Conservation (phyloP, 768 basidiomycete species). For the Suillus alpinus region DNA sequence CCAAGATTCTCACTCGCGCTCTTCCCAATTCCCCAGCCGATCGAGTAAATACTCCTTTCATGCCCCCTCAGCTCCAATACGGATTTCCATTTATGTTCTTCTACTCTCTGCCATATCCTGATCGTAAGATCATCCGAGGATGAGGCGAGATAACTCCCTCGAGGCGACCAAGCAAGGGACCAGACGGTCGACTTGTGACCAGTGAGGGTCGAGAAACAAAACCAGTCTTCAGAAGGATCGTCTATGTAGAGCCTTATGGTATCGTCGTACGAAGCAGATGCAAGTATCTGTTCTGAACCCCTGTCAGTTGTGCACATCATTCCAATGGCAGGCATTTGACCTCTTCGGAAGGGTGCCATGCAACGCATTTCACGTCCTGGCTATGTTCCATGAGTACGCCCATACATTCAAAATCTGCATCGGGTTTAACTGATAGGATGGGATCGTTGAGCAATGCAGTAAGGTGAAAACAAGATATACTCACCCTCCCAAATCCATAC, state of each 20-base stretch:
- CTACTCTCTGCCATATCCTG: constrained; percentile 76
- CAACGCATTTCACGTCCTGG: constrained; percentile 93
- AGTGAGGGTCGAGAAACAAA: constrained; percentile 73
- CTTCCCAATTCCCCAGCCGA: constrained; percentile 63
- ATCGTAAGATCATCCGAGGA: constrained; percentile 84
- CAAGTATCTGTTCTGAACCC: constrained; percentile 68
- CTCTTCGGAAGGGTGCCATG: constrained; percentile 96
- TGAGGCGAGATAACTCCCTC: constrained; percentile 78
- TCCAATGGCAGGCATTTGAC: constrained; percentile 35
- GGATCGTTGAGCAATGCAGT: not conserved
- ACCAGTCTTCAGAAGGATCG: constrained; percentile 95
- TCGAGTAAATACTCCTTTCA: constrained; percentile 73
- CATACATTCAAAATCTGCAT: constrained; percentile 92
- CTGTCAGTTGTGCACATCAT: constrained; percentile 13
- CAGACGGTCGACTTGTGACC: constrained; percentile 91
- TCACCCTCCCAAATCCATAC: constrained; percentile 99
- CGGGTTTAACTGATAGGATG: constrained; percentile 67
- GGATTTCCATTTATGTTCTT: constrained; percentile 61
- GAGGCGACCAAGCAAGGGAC: constrained; percentile 80
- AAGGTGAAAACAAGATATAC: constrained; percentile 9
- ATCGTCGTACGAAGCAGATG: constrained; percentile 96
- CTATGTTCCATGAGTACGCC: constrained; percentile 94
- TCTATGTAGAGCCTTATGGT: constrained; percentile 92
- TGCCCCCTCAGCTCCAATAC: constrained; percentile 61
- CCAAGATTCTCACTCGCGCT: constrained; percentile 49